Conservation (phyloP, 768 basidiomycete species). For the Russula emetica region DNA sequence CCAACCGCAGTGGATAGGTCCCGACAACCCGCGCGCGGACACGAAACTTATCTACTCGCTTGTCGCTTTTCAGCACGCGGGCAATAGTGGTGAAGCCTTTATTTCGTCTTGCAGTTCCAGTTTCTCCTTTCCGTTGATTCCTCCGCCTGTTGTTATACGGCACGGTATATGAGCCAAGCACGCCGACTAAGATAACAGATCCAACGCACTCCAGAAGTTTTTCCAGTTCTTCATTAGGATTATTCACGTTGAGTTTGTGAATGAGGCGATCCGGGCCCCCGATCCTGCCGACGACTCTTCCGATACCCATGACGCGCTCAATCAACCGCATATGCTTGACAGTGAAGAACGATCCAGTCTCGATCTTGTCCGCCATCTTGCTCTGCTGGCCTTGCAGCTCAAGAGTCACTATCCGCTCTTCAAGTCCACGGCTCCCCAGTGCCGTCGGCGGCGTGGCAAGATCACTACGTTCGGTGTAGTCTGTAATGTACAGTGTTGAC, state of each 20-base stretch:
- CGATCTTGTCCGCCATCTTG: constrained; percentile 21
- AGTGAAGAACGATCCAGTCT: constrained; percentile 20
- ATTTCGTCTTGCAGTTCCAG: background rate
- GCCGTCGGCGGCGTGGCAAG: constrained; percentile 13
- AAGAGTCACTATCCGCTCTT: constrained; percentile 18
- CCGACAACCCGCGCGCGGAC: constrained; percentile 25
- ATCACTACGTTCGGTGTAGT: constrained; percentile 24
- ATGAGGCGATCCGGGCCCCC: constrained; percentile 28
- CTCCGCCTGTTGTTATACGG: constrained; percentile 15
- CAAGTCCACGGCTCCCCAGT: constrained; percentile 13
- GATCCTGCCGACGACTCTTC: constrained; percentile 20
- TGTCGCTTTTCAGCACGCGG: constrained; percentile 4
- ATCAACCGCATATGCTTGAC: constrained; percentile 25
- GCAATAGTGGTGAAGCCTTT: constrained; percentile 20
- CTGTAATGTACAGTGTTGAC: constrained; percentile 24
- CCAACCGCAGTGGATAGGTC: constrained; percentile 19
- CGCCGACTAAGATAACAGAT: background rate
- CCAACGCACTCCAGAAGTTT: constrained; percentile 17
- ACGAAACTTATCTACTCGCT: constrained; percentile 17
- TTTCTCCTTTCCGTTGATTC: constrained; percentile 10
- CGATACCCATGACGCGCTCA: constrained; percentile 12
- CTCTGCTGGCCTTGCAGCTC: constrained; percentile 25
- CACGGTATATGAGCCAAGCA: background rate
- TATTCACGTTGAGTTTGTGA: constrained; percentile 18
- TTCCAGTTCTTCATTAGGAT: constrained; percentile 19